Conservation (phyloP, 495 filamentous ascomycete genomes). For the Podospora fimiseda region DNA sequence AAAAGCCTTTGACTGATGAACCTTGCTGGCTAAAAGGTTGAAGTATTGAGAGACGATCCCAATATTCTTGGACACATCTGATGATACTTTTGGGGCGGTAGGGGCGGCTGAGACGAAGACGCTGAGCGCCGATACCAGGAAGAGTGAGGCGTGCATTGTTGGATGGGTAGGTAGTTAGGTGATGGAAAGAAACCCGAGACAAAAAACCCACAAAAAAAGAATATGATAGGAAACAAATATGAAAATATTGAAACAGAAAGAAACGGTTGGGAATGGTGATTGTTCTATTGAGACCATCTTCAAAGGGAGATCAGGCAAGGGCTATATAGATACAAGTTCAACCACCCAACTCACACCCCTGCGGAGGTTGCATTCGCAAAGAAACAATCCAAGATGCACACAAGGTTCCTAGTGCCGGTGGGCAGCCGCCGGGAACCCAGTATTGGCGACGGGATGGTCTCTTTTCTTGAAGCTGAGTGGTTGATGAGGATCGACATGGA, state of each 20-base stretch:
- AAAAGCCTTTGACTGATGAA: conserved; percentile 34
- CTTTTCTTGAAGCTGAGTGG: conserved; percentile 14
- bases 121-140: conserved; percentile 41
- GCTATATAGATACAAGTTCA: conserved; percentile 23
- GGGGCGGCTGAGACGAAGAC: conserved; percentile 45
- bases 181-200: conserved; percentile 14
- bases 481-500: conserved; percentile 5
- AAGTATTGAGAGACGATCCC: conserved; percentile 48
- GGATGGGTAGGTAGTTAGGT: conserved; percentile 11
- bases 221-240: conserved; percentile 23
- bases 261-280: conserved; percentile 12
- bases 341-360: conserved; percentile 7
- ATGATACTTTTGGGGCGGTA: conserved; percentile 33
- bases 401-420: conserved; percentile 9
- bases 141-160: conserved; percentile 41
- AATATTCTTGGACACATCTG: conserved; percentile 31
- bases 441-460: conserved; percentile 6
- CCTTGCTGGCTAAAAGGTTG: conserved; percentile 44
- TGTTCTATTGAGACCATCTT: background rate
- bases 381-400: conserved; percentile 9
- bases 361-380: conserved; percentile 7
- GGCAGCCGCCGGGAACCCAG: conserved; percentile 16
- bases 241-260: conserved; percentile 23
- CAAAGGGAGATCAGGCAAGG: conserved; percentile 2
- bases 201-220: conserved; percentile 26